Conservation (phyloP, 495 filamentous ascomycete genomes). For the Aspergillus sclerotioniger region DNA sequence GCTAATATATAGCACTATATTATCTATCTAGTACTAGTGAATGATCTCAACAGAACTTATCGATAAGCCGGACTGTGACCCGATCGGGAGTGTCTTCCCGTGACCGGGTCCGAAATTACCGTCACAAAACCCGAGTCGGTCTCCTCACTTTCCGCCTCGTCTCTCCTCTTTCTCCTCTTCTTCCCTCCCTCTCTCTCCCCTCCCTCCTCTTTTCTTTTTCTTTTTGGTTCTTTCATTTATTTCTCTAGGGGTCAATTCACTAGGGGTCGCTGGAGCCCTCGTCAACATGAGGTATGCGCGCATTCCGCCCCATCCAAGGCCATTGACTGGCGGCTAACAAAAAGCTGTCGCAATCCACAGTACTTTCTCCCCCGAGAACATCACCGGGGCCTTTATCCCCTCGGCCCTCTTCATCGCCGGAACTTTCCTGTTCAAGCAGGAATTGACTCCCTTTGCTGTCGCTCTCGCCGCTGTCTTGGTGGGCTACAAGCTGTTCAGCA, state of each 20-base stretch:
- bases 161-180: slow-evolving; percentile 10
- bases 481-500: slow-evolving; percentile 58
- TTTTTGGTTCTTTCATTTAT: neutral
- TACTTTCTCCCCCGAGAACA: slow-evolving; percentile 48
- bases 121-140: slow-evolving; percentile 12
- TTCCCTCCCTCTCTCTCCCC: slow-evolving; percentile 10
- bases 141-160: slow-evolving; percentile 3
- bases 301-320: neutral
- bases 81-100: neutral
- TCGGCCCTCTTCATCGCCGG: slow-evolving; percentile 77
- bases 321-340: slow-evolving; percentile 19
- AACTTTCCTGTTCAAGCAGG: slow-evolving; percentile 69
- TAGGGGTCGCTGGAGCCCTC: slow-evolving; percentile 9
- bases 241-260: neutral
- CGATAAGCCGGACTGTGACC: neutral
- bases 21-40: too few relatives aligned
- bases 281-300: slow-evolving; percentile 38
- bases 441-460: slow-evolving; percentile 74
- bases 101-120: slow-evolving; percentile 6
- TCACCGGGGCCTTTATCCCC: slow-evolving; percentile 82
- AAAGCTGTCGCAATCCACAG: slow-evolving; percentile 22
- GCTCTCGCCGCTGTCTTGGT: slow-evolving; percentile 58
- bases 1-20: too few relatives aligned
- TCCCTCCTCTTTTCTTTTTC: slow-evolving; percentile 10
- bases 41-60: neutral